Evolutionary conservation across 768 basidiomycete genomes (phyloP).

Genomic region (Tulasnella sp.): DNA sequence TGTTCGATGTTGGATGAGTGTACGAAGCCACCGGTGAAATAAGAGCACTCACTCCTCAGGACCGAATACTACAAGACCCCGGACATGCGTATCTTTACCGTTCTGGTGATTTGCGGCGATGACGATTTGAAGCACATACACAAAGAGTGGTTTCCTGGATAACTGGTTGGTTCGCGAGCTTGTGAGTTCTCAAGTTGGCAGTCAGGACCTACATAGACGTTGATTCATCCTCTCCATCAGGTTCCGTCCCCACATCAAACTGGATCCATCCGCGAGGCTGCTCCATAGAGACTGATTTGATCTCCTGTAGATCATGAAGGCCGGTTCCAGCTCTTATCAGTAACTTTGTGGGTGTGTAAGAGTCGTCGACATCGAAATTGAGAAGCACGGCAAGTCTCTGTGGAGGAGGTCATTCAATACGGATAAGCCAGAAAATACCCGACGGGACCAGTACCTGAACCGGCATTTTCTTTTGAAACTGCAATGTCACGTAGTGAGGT

Average conservation of each 20-base stretch:
- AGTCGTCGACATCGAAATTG: conserved; percentile 78
- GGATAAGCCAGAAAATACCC: neutral
- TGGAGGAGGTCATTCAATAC: neutral
- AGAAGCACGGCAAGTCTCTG: conserved; percentile 84
- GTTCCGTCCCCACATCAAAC: conserved; percentile 71
- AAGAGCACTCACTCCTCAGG: conserved; percentile 51
- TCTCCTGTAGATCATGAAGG: conserved; percentile 84
- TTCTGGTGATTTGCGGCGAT: conserved; percentile 93
- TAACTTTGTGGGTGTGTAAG: conserved; percentile 89
- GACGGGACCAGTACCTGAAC: conserved; percentile 53
- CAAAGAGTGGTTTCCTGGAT: conserved; percentile 69
- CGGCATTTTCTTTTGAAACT: conserved; percentile 82
- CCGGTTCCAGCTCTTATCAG: conserved; percentile 88
- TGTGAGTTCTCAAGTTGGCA: neutral
- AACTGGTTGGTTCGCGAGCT: neutral
- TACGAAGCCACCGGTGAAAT: neutral
- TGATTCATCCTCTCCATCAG: conserved; percentile 62
- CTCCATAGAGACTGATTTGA: conserved; percentile 69
- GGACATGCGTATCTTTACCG: conserved; percentile 96
- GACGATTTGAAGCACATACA: conserved; percentile 83
- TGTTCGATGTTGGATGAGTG: conserved; percentile 20
- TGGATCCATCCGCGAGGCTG: conserved; percentile 94
- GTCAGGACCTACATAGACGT: conserved; percentile 36
- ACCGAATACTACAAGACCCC: conserved; percentile 79
- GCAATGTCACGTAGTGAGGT: conserved; percentile 89